Evolutionary conservation across 306 rosid species (phyloP).

Genomic region (Elaeagnus macrophylla): DNA sequence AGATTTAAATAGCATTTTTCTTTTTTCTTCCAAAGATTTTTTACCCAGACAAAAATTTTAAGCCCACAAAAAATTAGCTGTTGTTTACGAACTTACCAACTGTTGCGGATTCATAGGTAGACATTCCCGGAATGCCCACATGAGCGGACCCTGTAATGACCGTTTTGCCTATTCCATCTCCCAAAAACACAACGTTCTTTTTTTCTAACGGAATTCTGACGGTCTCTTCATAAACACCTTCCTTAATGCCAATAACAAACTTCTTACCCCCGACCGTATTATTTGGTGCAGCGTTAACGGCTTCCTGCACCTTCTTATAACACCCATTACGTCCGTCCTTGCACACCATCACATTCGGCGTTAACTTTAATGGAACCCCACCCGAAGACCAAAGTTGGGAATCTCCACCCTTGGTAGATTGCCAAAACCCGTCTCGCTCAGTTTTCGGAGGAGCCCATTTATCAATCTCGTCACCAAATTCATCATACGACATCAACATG

Average conservation of each 20-base stretch:
- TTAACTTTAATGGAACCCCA: constrained; percentile 35
- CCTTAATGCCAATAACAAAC: constrained; percentile 58
- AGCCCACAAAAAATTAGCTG: neutral
- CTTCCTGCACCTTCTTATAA: constrained; percentile 59
- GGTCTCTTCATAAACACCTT: constrained; percentile 67
- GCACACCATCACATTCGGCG: constrained; percentile 52
- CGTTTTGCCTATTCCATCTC: constrained; percentile 71
- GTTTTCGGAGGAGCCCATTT: constrained; percentile 56
- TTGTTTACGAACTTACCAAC: constrained; percentile 19
- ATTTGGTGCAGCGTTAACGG: constrained; percentile 53
- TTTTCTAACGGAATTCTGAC: constrained; percentile 62
- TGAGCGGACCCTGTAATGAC: constrained; percentile 57
- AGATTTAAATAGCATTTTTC: no score
- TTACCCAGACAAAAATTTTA: no score
- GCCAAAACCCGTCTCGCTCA: constrained; percentile 81
- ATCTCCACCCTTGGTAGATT: constrained; percentile 8
- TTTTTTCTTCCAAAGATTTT: no score
- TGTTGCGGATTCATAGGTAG: constrained; percentile 41
- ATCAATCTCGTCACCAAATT: constrained; percentile 35
- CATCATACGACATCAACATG: constrained; percentile 48
- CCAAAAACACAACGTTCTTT: constrained; percentile 60
- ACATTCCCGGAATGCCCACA: constrained; percentile 46
- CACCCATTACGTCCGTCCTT: constrained; percentile 29
- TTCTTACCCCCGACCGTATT: constrained; percentile 15
- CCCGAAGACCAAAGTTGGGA: constrained; percentile 9